Conservation (phyloP, 2,329 filamentous ascomycete genomes). For the Phaeosphaeriaceae sp. region DNA sequence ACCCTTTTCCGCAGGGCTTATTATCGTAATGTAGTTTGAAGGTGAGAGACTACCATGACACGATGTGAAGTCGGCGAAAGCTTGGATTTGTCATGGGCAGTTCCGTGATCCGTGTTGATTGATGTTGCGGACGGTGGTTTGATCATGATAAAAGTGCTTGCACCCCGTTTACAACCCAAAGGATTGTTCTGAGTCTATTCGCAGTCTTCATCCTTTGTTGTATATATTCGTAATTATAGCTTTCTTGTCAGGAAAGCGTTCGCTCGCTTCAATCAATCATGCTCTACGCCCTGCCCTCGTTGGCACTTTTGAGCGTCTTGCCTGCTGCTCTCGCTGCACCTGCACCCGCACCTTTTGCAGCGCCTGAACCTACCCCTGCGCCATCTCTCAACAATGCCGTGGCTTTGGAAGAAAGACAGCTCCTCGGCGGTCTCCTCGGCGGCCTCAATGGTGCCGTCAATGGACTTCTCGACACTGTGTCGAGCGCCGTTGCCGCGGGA, state of each 20-base stretch:
- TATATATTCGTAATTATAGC: not conserved
- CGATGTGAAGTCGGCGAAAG: not conserved
- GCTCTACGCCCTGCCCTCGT: not conserved
- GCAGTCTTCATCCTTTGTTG: not conserved
- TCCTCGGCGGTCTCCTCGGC: slow-evolving; percentile 13
- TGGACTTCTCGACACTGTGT: slow-evolving; percentile 3
- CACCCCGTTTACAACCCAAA: not conserved
- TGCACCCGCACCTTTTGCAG: slow-evolving; percentile 8
- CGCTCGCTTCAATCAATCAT: not conserved
- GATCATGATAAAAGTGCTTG: not conserved
- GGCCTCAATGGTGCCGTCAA: slow-evolving; percentile 12
- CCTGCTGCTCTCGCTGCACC: slow-evolving; percentile 8
- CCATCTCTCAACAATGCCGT: slow-evolving; percentile 9
- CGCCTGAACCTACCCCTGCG: slow-evolving; percentile 2
- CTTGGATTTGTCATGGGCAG: not conserved
- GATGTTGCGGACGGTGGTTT: not conserved
- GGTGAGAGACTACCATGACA: not conserved
- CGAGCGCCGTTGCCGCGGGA: slow-evolving; percentile 18
- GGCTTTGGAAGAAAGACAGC: slow-evolving; percentile 19
- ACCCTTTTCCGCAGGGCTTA: not conserved
- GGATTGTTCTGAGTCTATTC: not conserved
- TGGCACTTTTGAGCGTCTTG: slow-evolving; percentile 4
- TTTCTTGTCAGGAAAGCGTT: not conserved
- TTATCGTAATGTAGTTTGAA: not conserved
- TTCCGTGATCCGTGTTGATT: not conserved